Conservation (phyloP, 176 grass and related monocot genomes). For the Oryza longistaminata region DNA sequence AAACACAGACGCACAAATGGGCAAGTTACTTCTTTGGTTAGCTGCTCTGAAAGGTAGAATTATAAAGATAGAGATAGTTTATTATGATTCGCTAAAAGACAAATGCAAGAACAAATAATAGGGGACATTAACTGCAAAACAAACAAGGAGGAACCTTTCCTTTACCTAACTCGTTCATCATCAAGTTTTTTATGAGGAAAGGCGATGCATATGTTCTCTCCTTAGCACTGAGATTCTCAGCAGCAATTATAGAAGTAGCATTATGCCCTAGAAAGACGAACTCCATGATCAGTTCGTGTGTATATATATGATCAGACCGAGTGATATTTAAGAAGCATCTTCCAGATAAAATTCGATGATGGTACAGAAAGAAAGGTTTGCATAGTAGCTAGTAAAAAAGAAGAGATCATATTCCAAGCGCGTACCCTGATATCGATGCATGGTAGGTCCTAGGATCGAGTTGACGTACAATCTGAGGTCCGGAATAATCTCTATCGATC, state of each 20-base stretch:
- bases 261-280: conserved; percentile 36
- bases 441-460: conserved; percentile 23
- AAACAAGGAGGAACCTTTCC: conserved; percentile 16
- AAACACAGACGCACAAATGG: background rate
- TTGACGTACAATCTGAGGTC: conserved; percentile 4
- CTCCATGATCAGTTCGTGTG: conserved; percentile 3
- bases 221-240: conserved; percentile 40
- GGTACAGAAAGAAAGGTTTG: conserved; percentile 9
- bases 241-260: conserved; percentile 43
- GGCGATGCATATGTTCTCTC: conserved; percentile 39
- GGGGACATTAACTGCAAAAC: background rate
- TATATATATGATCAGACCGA: conserved; percentile 39
- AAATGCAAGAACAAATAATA: background rate
- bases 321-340: conserved; percentile 37
- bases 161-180: conserved; percentile 43
- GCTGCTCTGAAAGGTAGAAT: background rate
- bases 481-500: conserved; percentile 7
- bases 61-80: background rate
- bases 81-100: background rate
- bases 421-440: background rate
- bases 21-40: background rate
- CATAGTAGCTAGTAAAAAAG: background rate
- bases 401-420: conserved; percentile 31
- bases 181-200: conserved; percentile 32
- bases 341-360: conserved; percentile 28